Evolutionary conservation across 371 early-diverging fungal genomes (phyloP).

Genomic region (Lichtheimia ramosa): DNA sequence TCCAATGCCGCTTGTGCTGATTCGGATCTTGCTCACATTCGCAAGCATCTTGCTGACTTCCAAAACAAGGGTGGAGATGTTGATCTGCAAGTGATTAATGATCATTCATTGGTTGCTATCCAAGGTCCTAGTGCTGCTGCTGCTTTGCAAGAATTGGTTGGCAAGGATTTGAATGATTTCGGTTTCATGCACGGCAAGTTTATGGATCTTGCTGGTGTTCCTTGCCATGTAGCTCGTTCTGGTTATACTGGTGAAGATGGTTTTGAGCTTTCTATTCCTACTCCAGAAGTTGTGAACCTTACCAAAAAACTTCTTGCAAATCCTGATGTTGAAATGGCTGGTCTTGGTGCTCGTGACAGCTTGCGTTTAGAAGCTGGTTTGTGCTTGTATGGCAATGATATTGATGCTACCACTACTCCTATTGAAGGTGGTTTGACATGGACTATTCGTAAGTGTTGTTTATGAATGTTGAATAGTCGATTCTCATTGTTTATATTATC

Average conservation of each 20-base stretch:
- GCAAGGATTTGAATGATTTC: conserved; percentile 63
- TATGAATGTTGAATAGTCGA: background rate
- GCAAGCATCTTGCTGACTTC: conserved; percentile 72
- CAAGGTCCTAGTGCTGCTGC: conserved; percentile 84
- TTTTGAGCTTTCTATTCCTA: conserved; percentile 95
- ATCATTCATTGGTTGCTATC: conserved; percentile 86
- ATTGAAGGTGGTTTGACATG: conserved; percentile 93
- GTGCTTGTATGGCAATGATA: conserved; percentile 95
- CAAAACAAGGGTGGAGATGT: conserved; percentile 88
- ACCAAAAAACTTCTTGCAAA: conserved; percentile 73
- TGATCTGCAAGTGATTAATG: conserved; percentile 79
- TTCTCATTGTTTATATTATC: background rate
- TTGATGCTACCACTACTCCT: conserved; percentile 91
- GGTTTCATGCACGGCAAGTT: conserved; percentile 86
- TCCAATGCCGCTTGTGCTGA: conserved; percentile 97
- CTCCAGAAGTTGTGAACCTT: conserved; percentile 64
- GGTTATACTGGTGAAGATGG: conserved; percentile 99
- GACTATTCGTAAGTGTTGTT: conserved; percentile 78
- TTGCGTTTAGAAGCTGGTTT: conserved; percentile 96
- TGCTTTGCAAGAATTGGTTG: conserved; percentile 57
- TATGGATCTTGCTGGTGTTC: conserved; percentile 76
- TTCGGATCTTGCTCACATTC: conserved; percentile 91
- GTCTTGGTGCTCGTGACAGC: conserved; percentile 94
- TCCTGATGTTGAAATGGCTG: conserved; percentile 87
- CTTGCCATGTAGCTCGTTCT: conserved; percentile 89